Conservation (phyloP, 73 alveolate genomes). For the Blepharisma japonicum region DNA sequence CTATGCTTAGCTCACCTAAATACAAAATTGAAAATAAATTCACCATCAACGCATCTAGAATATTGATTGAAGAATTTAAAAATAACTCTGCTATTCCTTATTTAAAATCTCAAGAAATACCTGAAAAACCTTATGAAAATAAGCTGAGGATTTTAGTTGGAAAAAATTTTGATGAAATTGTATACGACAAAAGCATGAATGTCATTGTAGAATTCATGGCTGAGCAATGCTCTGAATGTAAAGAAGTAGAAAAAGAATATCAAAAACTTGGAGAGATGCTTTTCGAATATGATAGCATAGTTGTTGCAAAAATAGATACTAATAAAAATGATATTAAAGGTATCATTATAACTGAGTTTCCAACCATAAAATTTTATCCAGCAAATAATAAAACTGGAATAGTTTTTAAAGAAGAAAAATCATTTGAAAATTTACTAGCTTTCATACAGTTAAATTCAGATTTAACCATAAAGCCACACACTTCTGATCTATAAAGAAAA, state of each 20-base stretch:
- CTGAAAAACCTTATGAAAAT: conserved; percentile 66
- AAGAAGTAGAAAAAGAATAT: conserved; percentile 87
- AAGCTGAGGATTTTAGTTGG: conserved; percentile 91
- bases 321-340: conserved; percentile 87
- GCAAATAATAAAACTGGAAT: conserved; percentile 21
- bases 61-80: neutral
- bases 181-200: conserved; percentile 75
- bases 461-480: no score
- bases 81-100: conserved; percentile 31
- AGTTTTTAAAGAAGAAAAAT: conserved; percentile 5
- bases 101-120: conserved; percentile 87
- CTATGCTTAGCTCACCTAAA: conserved; percentile 20
- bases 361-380: conserved; percentile 79
- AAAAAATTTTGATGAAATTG: conserved; percentile 83
- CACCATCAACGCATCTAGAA: conserved; percentile 34
- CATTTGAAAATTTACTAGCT: neutral
- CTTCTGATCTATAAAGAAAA: no score
- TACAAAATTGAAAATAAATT: conserved; percentile 39
- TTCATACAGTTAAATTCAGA: no score
- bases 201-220: conserved; percentile 61
- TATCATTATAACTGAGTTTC: conserved; percentile 78
- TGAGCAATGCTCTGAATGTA: conserved; percentile 69
- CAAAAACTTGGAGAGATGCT: conserved; percentile 79
- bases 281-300: conserved; percentile 53
- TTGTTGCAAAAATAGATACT: conserved; percentile 88